These are phyloP conservation scores for Alternaria gaisen DNA, from an alignment of 2,329 filamentous ascomycete species.

Conservation along the genomic window DNA sequence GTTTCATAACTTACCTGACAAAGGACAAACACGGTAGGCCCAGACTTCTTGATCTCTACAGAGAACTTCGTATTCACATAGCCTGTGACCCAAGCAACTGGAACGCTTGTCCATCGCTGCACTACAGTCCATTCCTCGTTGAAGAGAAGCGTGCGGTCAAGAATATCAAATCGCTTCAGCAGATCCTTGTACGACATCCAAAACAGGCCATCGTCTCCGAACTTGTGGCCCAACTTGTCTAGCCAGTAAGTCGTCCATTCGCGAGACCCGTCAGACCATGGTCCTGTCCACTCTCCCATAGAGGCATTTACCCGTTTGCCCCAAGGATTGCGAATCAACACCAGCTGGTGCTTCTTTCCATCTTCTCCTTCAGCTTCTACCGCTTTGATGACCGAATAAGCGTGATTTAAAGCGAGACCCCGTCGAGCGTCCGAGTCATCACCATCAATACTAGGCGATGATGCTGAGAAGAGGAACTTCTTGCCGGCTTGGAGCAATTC, in stretches of 20 bases:
- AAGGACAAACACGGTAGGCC: conserved; percentile 66
- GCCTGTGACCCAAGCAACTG: conserved; percentile 67
- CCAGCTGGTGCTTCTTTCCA: conserved; percentile 58
- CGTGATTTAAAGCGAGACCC: conserved; percentile 56
- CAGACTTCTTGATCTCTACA: conserved; percentile 61
- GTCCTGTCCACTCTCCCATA: conserved; percentile 19
- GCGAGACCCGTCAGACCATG: conserved; percentile 71
- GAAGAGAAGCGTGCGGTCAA: conserved; percentile 69
- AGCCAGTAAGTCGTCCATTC: conserved; percentile 86
- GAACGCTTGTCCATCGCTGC: conserved; percentile 67
- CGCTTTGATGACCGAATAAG: conserved; percentile 66
- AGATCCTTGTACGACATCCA: conserved; percentile 69
- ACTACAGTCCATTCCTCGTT: conserved; percentile 66
- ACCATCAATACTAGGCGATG: conserved; percentile 63
- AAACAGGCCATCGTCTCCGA: conserved; percentile 76
- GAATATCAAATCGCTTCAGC: conserved; percentile 63
- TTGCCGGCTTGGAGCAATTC: conserved; percentile 78
- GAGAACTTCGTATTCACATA: conserved; percentile 69
- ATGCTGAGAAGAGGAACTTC: conserved; percentile 77
- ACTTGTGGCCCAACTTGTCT: conserved; percentile 72
- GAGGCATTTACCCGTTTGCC: conserved; percentile 62
- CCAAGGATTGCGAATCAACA: conserved; percentile 80
- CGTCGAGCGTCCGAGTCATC: conserved; percentile 65
- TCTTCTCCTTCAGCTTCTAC: conserved; percentile 61
- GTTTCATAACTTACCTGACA: conserved; percentile 56